Percentiles rank a stretch among this genome's conserved stretches.
Conservation (phyloP, 1,139 yeast species). For the Zhuliangozyma parablackwelliae region DNA sequence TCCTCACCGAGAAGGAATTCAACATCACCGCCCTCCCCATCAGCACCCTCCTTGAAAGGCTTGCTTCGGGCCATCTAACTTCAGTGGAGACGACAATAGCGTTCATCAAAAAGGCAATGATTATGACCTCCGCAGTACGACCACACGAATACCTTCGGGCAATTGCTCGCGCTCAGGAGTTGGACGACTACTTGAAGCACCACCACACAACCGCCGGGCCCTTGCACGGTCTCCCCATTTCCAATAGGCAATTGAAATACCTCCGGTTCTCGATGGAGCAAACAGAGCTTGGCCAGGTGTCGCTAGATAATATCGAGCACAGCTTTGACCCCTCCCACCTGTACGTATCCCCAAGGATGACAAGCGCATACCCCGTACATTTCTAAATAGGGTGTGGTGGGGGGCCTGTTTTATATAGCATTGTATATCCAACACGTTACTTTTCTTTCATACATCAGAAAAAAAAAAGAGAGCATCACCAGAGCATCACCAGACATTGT, state of each 20-base stretch:
- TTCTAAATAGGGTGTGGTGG: no score
- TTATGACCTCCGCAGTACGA: not conserved
- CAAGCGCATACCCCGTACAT: no score
- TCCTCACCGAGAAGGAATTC: conserved; percentile 28
- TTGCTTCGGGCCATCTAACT: conserved; percentile 8
- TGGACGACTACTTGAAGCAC: conserved; percentile 31
- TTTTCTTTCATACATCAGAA: no score
- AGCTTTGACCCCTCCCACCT: no score
- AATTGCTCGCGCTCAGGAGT: conserved; percentile 22
- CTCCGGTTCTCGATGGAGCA: no score
- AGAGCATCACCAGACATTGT: no score
- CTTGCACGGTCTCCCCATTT: conserved; percentile 66
- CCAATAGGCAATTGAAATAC: conserved; percentile 16
- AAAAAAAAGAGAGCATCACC: no score
- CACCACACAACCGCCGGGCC: conserved; percentile 45
- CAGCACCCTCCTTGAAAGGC: conserved; percentile 2
- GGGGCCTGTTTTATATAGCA: no score
- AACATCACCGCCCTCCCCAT: conserved; percentile 18
- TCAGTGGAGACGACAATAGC: conserved; percentile 11
- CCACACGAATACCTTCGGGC: conserved; percentile 10
- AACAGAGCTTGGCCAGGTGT: no score
- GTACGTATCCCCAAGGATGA: no score
- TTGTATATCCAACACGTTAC: no score
- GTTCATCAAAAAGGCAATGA: conserved; percentile 19
- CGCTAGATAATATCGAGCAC: no score